Evolutionary conservation across 805 yeast species (phyloP).

Genomic region (Tanozyma kutaoensis): DNA sequence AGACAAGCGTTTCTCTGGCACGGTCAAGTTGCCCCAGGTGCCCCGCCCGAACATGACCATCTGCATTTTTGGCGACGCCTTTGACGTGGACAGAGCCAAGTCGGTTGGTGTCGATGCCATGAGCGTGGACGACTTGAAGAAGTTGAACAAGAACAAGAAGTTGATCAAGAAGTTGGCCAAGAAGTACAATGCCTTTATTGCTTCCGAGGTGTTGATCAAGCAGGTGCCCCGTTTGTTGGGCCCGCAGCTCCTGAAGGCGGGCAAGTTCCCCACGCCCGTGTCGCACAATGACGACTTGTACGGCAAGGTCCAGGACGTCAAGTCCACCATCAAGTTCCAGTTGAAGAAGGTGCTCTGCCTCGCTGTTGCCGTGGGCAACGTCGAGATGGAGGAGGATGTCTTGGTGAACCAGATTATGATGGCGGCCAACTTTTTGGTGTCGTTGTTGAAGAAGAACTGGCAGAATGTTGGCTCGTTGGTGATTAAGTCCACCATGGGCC

Average conservation of each 20-base stretch:
- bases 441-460: slow-evolving; percentile 99
- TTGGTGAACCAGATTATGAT: slow-evolving; percentile 96
- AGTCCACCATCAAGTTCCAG: slow-evolving; percentile 99
- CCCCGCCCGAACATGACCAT: slow-evolving; percentile 99
- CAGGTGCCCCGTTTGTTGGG: slow-evolving; percentile 99
- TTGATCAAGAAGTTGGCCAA: slow-evolving; percentile 98
- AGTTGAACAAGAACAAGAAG: slow-evolving; percentile 99
- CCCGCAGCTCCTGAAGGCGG: slow-evolving; percentile 99
- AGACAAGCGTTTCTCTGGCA: slow-evolving; percentile 99
- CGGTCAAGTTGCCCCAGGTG: slow-evolving; percentile 94
- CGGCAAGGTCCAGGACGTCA: slow-evolving; percentile 91
- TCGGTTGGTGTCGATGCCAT: slow-evolving; percentile 98
- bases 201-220: slow-evolving; percentile 98
- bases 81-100: slow-evolving; percentile 99
- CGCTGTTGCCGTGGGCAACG: slow-evolving; percentile 99
- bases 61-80: slow-evolving; percentile 99
- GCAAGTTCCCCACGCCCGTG: slow-evolving; percentile 99
- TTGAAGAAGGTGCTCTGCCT: slow-evolving; percentile 98
- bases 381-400: slow-evolving; percentile 96
- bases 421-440: slow-evolving; percentile 98
- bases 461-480: slow-evolving; percentile 99
- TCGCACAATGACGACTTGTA: slow-evolving; percentile 98
- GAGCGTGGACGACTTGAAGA: slow-evolving; percentile 99
- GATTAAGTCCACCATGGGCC: slow-evolving; percentile 99
- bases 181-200: slow-evolving; percentile 99